Conservation (phyloP, 139 green algal genomes). For the Chloropicon primus region DNA sequence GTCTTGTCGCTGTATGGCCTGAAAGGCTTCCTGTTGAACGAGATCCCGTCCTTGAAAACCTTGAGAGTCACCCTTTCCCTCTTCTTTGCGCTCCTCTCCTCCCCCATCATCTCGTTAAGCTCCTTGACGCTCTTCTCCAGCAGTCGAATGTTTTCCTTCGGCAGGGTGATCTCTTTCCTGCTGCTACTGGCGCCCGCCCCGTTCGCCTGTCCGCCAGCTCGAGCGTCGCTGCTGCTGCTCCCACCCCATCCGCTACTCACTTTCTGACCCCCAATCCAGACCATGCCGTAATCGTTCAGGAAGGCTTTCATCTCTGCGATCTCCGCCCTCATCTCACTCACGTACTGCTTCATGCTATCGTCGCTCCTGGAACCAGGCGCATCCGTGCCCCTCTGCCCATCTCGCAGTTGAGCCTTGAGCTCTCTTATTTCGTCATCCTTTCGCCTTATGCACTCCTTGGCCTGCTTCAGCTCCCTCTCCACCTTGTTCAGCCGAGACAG, state of each 20-base stretch:
- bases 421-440: neutral
- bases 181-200: neutral
- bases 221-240: neutral
- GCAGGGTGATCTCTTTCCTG: neutral
- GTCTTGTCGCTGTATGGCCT: slow-evolving; percentile 17
- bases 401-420: neutral
- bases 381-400: neutral
- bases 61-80: neutral
- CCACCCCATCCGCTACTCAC: too few species aligned
- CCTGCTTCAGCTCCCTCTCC: neutral
- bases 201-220: neutral
- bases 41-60: neutral
- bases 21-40: neutral
- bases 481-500: neutral
- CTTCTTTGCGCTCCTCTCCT: neutral
- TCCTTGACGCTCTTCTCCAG: neutral
- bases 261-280: slow-evolving; percentile 29
- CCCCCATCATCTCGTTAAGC: neutral
- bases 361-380: neutral
- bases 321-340: neutral
- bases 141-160: neutral
- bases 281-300: slow-evolving; percentile 42
- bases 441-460: neutral
- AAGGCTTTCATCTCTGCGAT: slow-evolving; percentile 38
- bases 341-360: neutral